phyloP scores from a whole-genome alignment of 345 rosid species.

The Salix brachista region DNA sequence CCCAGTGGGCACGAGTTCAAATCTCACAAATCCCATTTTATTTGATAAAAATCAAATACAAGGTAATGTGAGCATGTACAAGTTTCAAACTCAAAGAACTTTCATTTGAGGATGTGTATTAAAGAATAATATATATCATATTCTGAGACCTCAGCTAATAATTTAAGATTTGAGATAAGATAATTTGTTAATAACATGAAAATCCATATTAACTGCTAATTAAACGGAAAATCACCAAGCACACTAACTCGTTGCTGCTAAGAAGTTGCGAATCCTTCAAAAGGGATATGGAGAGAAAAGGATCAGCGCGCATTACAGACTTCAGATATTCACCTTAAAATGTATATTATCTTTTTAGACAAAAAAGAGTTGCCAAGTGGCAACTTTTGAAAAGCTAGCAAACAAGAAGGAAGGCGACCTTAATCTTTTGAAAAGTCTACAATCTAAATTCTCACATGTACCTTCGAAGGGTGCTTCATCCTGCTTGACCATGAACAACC shows the following conservation, averaged over 20 bases:
- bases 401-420: slow-evolving; percentile 8
- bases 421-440: background rate
- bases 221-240: background rate
- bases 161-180: accelerated
- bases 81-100: too few species aligned
- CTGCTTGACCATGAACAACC: background rate
- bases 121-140: too few species aligned
- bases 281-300: background rate
- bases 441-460: background rate
- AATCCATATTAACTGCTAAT: background rate
- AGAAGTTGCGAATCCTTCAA: background rate
- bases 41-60: too few species aligned
- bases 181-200: background rate
- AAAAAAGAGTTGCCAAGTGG: background rate
- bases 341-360: background rate
- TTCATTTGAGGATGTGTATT: too few species aligned
- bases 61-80: too few species aligned
- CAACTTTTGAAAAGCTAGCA: slow-evolving; percentile 13
- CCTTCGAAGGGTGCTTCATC: background rate
- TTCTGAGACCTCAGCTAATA: accelerated
- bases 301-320: slow-evolving; percentile 9
- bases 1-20: too few species aligned
- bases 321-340: background rate
- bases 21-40: too few species aligned
- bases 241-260: background rate